Evolutionary conservation across 164 flowering plant species (phyloP), one percentile per base, ranked within the genome.

Genomic region (Vitis rotundifolia): DNA sequence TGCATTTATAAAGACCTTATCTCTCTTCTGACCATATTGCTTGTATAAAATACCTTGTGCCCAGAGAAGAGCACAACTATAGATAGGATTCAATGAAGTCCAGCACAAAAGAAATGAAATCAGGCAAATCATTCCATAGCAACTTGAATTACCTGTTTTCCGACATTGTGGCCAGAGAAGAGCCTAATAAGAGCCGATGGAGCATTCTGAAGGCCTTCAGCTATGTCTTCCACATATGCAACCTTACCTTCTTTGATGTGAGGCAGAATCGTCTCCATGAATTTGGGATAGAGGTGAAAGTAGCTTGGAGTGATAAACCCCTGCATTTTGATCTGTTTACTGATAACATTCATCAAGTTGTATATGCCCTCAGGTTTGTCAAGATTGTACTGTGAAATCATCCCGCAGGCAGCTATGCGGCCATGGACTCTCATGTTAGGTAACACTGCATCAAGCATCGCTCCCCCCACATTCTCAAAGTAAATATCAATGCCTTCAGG

Each of bases 401-500:
- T 78, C 12, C 86, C 86, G 31, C 86, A 84, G 13, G 73, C 73
- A 7, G 82, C 77, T 16, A 85, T 81, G 31, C 88, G 75, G 14
- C 88, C 86, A 56, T 64, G 77, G 14, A n/a, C 5, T 52, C 74
- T 83, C 88, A 83, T 83, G 79, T 85, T 83, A 1, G 74, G 47
- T 2, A 85, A 64, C 22, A 67, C 86, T 2, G 83, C 88, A 64
- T 83, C 86, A 3, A 85, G 82, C 82, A 83, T 79, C 16, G 59
- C 6, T 1, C 88, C 88, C 11, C 88, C 88, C 1, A 83, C 88
- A 57, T 81, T 80, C 13, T 85, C 86, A 37, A 85, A 82, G 75
- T 84, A 84, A 31, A 82, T 85, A 71, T 85, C 86, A 12, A 81
- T 79, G 66, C 85, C 87, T 26, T 84, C 68, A 11, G 85, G 85